A percentile compares a stretch with the other conserved stretches of the same genome.
These are phyloP conservation scores for Penicillium griseofulvum DNA, from an alignment of 2,329 filamentous ascomycete species.

Conservation along the genomic window DNA sequence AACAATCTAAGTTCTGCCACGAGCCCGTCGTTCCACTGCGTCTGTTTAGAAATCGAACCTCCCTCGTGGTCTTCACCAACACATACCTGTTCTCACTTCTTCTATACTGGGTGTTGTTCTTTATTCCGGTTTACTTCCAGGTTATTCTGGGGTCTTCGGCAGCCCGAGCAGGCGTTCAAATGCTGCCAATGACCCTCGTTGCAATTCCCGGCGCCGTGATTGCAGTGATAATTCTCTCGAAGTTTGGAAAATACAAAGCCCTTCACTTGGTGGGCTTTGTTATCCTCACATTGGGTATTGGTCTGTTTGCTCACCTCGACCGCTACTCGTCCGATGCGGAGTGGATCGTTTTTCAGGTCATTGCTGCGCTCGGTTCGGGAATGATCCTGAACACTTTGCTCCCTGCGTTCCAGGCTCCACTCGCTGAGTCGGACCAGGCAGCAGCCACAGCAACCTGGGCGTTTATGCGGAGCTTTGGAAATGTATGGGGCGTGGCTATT, in stretches of 20 bases:
- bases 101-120: conserved; percentile 38
- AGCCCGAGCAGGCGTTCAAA: conserved; percentile 23
- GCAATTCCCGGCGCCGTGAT: conserved; percentile 22
- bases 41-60: conserved; percentile 45
- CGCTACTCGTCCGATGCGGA: conserved; percentile 33
- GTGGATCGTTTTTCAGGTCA: conserved; percentile 38
- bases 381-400: conserved; percentile 18
- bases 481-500: conserved; percentile 19
- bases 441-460: conserved; percentile 19
- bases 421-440: conserved; percentile 23
- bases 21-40: conserved; percentile 40
- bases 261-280: conserved; percentile 41
- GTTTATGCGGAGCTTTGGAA: conserved; percentile 28
- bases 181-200: conserved; percentile 19
- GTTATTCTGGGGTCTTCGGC: conserved; percentile 35
- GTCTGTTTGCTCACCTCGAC: conserved; percentile 44
- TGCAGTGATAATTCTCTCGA: conserved; percentile 20
- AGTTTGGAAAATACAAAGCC: conserved; percentile 27
- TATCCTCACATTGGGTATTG: conserved; percentile 43
- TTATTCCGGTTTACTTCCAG: conserved; percentile 47
- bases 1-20: conserved; percentile 22
- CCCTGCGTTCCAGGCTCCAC: conserved; percentile 23
- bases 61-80: conserved; percentile 26
- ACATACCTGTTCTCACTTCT: conserved; percentile 41
- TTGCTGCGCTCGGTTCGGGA: conserved; percentile 20